A percentile compares a stretch with the other conserved stretches of the same genome.
phyloP scores from a whole-genome alignment of 305 asterid genomes.

The Plantago rigida region DNA sequence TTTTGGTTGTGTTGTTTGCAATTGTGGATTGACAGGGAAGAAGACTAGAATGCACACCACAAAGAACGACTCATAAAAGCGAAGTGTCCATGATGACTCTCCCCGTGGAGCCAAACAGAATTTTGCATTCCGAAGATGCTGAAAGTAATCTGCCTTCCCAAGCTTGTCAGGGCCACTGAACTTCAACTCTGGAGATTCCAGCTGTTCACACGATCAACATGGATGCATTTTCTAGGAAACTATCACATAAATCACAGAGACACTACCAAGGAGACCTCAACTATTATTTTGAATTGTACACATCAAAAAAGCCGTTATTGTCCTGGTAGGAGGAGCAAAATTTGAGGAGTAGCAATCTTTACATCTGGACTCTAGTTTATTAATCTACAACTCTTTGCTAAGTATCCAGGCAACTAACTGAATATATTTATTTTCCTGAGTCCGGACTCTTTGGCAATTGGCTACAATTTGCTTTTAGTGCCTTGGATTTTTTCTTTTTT shows the following conservation, averaged over 20 bases:
- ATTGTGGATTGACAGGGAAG: not conserved
- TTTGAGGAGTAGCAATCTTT: not conserved
- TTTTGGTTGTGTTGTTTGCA: not conserved
- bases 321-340: not conserved
- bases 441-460: too few species aligned
- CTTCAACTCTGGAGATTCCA: slow-evolving; percentile 98
- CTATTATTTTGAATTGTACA: not conserved
- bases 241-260: slow-evolving; percentile 19
- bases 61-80: slow-evolving; percentile 89
- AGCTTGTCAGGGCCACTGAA: slow-evolving; percentile 86
- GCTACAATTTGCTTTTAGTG: too few species aligned
- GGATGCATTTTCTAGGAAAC: slow-evolving; percentile 31
- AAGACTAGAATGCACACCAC: slow-evolving; percentile 50
- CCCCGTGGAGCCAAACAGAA: slow-evolving; percentile 97
- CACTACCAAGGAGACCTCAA: slow-evolving; percentile 3
- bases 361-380: too few species aligned
- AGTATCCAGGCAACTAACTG: too few species aligned
- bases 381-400: too few species aligned
- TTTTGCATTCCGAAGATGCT: slow-evolving; percentile 83
- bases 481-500: too few species aligned
- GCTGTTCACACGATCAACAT: slow-evolving; percentile 63
- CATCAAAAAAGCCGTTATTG: not conserved
- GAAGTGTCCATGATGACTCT: slow-evolving; percentile 97
- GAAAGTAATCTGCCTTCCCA: slow-evolving; percentile 69
- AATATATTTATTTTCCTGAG: too few species aligned